Evolutionary conservation across 2,329 filamentous ascomycete genomes (phyloP).

Genomic region (Fusarium verticillioides): DNA sequence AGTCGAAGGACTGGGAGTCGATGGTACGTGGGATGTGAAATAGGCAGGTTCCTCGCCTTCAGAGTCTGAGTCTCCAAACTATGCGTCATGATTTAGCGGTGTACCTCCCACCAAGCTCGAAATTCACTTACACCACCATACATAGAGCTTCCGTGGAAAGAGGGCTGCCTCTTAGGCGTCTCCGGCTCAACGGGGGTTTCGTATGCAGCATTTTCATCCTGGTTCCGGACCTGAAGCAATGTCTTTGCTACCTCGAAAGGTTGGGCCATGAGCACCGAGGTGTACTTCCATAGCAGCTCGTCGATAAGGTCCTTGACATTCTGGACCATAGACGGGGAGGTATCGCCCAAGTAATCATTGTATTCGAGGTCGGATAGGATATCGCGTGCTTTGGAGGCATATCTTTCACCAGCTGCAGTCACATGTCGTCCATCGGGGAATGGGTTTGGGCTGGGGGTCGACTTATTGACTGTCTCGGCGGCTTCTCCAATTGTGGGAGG

Average conservation of each 20-base stretch:
- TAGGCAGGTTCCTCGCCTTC: constrained; percentile 85
- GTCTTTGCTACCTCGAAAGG: constrained; percentile 98
- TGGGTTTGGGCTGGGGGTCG: constrained; percentile 56
- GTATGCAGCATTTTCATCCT: constrained; percentile 59
- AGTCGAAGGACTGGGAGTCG: constrained; percentile 62
- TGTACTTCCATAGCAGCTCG: constrained; percentile 91
- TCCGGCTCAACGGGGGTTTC: constrained; percentile 41
- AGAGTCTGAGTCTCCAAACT: constrained; percentile 69
- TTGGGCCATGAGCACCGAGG: constrained; percentile 87
- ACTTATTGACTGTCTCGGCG: constrained; percentile 47
- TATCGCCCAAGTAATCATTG: constrained; percentile 83
- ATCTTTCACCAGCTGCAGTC: constrained; percentile 48
- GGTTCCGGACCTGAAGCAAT: constrained; percentile 79
- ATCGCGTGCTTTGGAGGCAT: constrained; percentile 75
- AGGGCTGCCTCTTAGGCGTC: constrained; percentile 43
- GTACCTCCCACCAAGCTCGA: constrained; percentile 6
- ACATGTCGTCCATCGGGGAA: constrained; percentile 58
- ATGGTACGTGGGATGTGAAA: constrained; percentile 75
- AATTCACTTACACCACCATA: constrained; percentile 50
- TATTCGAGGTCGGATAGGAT: constrained; percentile 93
- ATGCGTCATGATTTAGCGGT: constrained; percentile 40
- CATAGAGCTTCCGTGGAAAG: constrained; percentile 50
- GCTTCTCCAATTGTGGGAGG: constrained; percentile 66
- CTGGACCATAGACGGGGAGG: constrained; percentile 78
- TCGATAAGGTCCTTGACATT: constrained; percentile 82